Evolutionary conservation across 1,284 basidiomycete genomes (phyloP).

Genomic region (Boletellus deceptivus): DNA sequence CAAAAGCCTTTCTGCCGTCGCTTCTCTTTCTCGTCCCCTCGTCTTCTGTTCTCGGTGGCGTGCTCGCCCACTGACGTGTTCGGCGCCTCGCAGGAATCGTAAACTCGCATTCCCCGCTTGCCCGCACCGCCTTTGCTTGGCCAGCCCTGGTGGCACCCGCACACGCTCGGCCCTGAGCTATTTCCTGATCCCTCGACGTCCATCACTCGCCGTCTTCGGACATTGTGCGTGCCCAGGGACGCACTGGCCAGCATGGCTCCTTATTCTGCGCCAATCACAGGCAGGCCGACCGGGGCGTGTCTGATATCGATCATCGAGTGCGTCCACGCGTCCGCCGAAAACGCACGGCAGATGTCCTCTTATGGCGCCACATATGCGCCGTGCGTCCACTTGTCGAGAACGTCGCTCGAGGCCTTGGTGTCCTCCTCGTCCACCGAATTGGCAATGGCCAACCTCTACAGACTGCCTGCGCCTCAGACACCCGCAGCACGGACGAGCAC

Average conservation of each 20-base stretch:
- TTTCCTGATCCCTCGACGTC: background rate
- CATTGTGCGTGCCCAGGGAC: background rate
- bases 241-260: background rate
- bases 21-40: conserved; percentile 8
- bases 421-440: background rate
- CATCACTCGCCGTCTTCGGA: conserved; percentile 3
- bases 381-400: background rate
- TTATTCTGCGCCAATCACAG: background rate
- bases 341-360: too few relatives aligned
- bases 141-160: background rate
- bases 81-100: conserved; percentile 5
- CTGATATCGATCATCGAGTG: background rate
- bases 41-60: conserved; percentile 3
- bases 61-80: conserved; percentile 14
- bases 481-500: background rate
- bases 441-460: background rate
- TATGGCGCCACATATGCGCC: background rate
- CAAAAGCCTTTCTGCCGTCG: background rate
- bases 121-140: background rate
- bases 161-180: background rate
- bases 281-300: background rate
- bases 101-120: conserved; percentile 11
- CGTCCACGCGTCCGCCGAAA: too few relatives aligned
- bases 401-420: background rate
- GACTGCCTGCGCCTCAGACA: background rate